A percentile compares a stretch with the other conserved stretches of the same genome.
phyloP scores from a whole-genome alignment of 345 rosid genomes.

The Citrus reticulata region DNA sequence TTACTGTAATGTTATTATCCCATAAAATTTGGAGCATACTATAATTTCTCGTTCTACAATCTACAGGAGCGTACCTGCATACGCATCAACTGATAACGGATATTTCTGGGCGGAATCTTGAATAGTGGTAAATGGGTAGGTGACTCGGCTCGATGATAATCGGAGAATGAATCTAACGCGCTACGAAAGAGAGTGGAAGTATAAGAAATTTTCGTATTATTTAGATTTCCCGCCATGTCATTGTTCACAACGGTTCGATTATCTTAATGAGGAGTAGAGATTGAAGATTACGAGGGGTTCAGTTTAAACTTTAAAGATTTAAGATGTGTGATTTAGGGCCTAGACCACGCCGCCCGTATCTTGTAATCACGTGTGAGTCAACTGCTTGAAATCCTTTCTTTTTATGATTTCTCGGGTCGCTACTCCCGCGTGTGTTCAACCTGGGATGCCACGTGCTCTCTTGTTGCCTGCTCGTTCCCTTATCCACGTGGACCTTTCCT shows the following conservation, averaged over 20 bases:
- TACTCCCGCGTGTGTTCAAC: background rate
- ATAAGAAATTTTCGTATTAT: background rate
- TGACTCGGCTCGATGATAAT: too few species aligned
- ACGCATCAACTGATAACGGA: too few species aligned
- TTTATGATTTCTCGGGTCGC: background rate
- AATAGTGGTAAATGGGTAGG: too few species aligned
- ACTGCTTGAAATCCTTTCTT: background rate
- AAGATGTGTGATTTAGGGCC: background rate
- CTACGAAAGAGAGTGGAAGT: background rate
- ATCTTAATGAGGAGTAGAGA: background rate
- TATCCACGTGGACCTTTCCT: background rate
- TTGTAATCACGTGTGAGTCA: conserved; percentile 13
- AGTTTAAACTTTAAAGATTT: background rate
- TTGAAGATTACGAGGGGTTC: background rate
- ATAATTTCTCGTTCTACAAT: too few species aligned
- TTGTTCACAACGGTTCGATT: background rate
- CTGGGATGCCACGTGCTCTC: background rate
- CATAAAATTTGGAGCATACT: too few species aligned
- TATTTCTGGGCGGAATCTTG: too few species aligned
- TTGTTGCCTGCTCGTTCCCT: conserved; percentile 15
- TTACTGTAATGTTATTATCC: too few species aligned
- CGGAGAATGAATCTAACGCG: background rate
- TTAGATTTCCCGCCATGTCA: conserved; percentile 13
- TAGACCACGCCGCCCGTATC: conserved; percentile 20
- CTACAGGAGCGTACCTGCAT: too few species aligned